phyloP scores from a whole-genome alignment of 495 filamentous ascomycete genomes.

The Lasiosphaeriaceae sp. region DNA sequence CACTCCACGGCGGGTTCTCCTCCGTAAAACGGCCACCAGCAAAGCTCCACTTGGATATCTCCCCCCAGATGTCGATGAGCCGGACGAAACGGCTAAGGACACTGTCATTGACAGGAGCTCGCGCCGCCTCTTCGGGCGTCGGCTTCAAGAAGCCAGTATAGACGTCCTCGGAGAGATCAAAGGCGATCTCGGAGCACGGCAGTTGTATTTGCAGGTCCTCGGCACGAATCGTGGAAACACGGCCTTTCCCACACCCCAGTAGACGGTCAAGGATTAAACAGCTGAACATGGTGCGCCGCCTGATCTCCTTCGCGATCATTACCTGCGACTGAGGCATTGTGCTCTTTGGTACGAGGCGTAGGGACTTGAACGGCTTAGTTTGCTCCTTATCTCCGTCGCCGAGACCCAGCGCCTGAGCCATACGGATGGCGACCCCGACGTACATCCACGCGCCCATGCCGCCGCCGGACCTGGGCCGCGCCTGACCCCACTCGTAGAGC shows the following conservation, averaged over 20 bases:
- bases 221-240: slow-evolving; percentile 63
- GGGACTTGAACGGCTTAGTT: slow-evolving; percentile 22
- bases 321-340: slow-evolving; percentile 38
- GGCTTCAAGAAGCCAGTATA: slow-evolving; percentile 46
- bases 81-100: slow-evolving; percentile 73
- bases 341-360: slow-evolving; percentile 14
- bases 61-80: slow-evolving; percentile 74
- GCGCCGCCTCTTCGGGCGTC: slow-evolving; percentile 18
- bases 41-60: slow-evolving; percentile 72
- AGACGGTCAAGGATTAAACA: slow-evolving; percentile 81
- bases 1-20: slow-evolving; percentile 59
- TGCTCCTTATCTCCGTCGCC: slow-evolving; percentile 55
- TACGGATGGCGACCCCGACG: slow-evolving; percentile 70
- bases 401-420: slow-evolving; percentile 67
- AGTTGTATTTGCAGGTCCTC: slow-evolving; percentile 66
- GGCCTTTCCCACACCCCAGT: slow-evolving; percentile 69
- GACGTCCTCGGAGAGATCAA: slow-evolving; percentile 69
- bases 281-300: slow-evolving; percentile 80
- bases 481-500: slow-evolving; percentile 81
- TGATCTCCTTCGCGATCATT: slow-evolving; percentile 68
- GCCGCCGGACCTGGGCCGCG: slow-evolving; percentile 52
- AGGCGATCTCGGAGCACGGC: slow-evolving; percentile 61
- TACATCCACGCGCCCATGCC: slow-evolving; percentile 76
- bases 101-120: slow-evolving; percentile 51
- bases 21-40: slow-evolving; percentile 64